Evolutionary conservation across 225 moss, liverwort and hornwort species (phyloP), one percentile per base, ranked within the genome.

Genomic region (Physcomitrium patens): DNA sequence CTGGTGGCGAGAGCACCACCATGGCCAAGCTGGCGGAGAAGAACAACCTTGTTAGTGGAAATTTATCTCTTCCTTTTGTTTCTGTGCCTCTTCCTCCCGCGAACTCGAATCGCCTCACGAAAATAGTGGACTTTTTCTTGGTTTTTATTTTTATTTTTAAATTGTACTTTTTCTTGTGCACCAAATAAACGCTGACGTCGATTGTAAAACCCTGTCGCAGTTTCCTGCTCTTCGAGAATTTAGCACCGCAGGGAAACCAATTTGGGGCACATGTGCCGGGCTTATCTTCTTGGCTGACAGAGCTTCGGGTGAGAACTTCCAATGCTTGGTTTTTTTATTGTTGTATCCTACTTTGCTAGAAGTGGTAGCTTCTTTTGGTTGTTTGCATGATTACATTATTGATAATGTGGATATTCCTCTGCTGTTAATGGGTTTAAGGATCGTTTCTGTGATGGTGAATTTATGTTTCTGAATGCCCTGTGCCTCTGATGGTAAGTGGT

Each of bases 241-340:
- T 53, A 74, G 89, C 19, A 76, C 41, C n/a, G 84, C 80, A 22
- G 91, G 91, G 60, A 91, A 88, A 70, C 89, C 89, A 19, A 79
- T 91, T 27, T 93, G 91, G 93, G 91, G 93, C 16, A 93, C 93
- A 0, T 93, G 91, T 57, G 91, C 93, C 0, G 89, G 91, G 19
- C 91, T 93, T 42, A 93, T 93, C 70, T 93, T 93, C 76, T 76
- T 93, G 84, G 93, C 93, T 19, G 87, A 89, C 68, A 93, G 88
- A 67, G 93, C 91, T 69, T 91, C 91, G 1, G 91, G 91, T 93
- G 47, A 84, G 93, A 12, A 8, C 18, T 47, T 18, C 20, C 19
- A 55, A 55, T 19, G 54, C 54, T 55, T 17, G 54, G 1, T 55
- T 20, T 20, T 18, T 20, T 16, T 55, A 17, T 20, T 18, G 8